phyloP scores from a whole-genome alignment of 495 filamentous ascomycete species.

The Umbilicaria muhlenbergii region DNA sequence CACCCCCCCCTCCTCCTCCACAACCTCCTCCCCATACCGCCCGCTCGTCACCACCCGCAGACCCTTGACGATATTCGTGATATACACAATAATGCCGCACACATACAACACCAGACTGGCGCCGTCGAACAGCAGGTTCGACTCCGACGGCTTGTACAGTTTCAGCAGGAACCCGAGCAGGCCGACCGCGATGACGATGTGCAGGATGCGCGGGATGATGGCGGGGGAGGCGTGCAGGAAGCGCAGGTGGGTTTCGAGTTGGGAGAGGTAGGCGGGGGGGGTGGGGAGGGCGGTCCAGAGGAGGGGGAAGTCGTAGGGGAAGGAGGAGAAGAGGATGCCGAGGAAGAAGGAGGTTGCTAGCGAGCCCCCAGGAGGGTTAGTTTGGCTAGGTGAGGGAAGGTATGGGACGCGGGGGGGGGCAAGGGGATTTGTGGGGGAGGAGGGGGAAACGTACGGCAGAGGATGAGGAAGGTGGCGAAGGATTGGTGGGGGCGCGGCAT shows the following conservation, averaged over 20 bases:
- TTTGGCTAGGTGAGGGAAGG: not conserved
- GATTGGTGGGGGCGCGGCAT: not conserved
- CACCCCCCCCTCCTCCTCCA: constrained; percentile 18
- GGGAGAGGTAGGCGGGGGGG: not conserved
- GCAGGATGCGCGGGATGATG: constrained; percentile 79
- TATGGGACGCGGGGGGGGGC: not conserved
- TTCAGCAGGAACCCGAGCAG: constrained; percentile 84
- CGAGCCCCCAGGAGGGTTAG: not conserved
- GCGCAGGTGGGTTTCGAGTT: not conserved
- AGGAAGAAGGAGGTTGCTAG: constrained; percentile 68
- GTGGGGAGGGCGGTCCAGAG: constrained; percentile 31
- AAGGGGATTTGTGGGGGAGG: too few relatives aligned
- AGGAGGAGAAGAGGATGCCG: constrained; percentile 90
- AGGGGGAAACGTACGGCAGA: not conserved
- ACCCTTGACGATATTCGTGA: constrained; percentile 90
- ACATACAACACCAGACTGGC: constrained; percentile 81
- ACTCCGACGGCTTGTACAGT: constrained; percentile 79
- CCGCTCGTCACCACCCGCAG: constrained; percentile 56
- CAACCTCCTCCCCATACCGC: constrained; percentile 33
- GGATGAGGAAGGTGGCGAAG: not conserved
- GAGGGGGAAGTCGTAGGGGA: constrained; percentile 95
- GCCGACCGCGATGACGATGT: constrained; percentile 80
- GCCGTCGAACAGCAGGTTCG: constrained; percentile 94
- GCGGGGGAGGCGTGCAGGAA: constrained; percentile 78
- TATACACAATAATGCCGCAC: constrained; percentile 79